Evolutionary conservation across 768 basidiomycete species (phyloP), one percentile per base, ranked within the genome.

Genomic region (Calocera cornea): DNA sequence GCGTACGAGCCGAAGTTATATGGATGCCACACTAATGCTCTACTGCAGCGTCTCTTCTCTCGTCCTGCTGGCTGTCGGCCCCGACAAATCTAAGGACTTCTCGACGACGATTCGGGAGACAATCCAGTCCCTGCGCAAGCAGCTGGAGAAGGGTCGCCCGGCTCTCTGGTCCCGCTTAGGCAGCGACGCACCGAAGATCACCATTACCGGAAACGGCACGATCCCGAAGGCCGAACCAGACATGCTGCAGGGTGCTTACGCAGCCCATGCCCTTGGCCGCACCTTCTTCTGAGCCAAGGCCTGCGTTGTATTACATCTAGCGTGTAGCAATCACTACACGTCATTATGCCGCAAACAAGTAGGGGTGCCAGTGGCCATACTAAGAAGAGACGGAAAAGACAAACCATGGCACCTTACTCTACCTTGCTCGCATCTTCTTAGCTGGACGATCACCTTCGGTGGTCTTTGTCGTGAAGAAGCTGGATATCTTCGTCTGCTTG

Each of bases 11-110:
- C 19, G n/a, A 17, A 19, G 33, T 19, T 12, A 10, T 7, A 29
- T 36, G 29, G 31, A 49, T 5, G 64, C 22, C 31, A 27, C 64
- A 47, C 38, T 44, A 31, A 27, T 24, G 27, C 40, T 11, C 38
- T 5, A n/a, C 36, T 66, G 14, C 70, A 91, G 90, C 73, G 86
- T 92, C 19, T 87, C 90, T 2, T 79, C 86, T 1, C 80, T 92
- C n/a, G 85, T 92, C 31, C 80, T 80, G 12, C 75, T 92, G 17
- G 86, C 84, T 5, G 79, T 79, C 29, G 44, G 44, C 7, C 44
- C 44, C 16, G 80, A 80, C 41, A 80, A 83, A 27, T 81, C 80
- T 2, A 74, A 71, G 27, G 74, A 79, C 16, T 78, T 83, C 41
- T 82, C 80, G 68, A 79, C 80, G 7, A 65, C 78, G 1, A 70